phyloP scores from a whole-genome alignment of 2,329 filamentous ascomycete species.

The Scorias spongiosa region DNA sequence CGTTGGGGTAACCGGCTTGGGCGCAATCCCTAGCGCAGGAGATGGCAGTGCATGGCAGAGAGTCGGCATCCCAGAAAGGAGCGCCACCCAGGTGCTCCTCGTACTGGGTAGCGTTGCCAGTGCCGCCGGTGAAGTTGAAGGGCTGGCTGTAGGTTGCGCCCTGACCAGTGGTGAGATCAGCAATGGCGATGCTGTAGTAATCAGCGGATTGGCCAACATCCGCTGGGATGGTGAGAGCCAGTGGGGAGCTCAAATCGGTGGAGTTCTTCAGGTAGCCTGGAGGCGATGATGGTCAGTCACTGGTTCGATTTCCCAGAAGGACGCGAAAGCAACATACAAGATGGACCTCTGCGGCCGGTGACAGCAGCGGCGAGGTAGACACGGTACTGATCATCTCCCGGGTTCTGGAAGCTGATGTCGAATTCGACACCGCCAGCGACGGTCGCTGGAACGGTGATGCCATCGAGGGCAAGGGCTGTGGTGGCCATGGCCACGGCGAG shows the following conservation, averaged over 20 bases:
- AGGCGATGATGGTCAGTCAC: neutral
- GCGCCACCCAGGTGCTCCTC: conserved; percentile 15
- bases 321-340: conserved; percentile 8
- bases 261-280: conserved; percentile 21
- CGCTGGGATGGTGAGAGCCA: conserved; percentile 18
- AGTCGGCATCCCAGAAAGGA: conserved; percentile 16
- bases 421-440: conserved; percentile 13
- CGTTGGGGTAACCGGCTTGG: conserved; percentile 12
- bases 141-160: conserved; percentile 12
- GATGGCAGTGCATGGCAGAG: conserved; percentile 15
- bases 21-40: conserved; percentile 17
- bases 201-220: conserved; percentile 16
- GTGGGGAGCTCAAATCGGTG: conserved; percentile 13
- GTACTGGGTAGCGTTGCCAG: conserved; percentile 15
- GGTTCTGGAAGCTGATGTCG: conserved; percentile 19
- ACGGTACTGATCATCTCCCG: conserved; percentile 13
- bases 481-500: neutral
- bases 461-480: conserved; percentile 9
- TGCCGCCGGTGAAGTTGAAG: conserved; percentile 15
- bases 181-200: conserved; percentile 18
- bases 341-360: conserved; percentile 18
- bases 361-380: conserved; percentile 21
- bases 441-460: conserved; percentile 12
- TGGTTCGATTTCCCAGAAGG: neutral
- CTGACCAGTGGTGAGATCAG: conserved; percentile 11